These are phyloP conservation scores for Beta corolliflora DNA, from an alignment of 179 eudicot genomes.

Conservation along the genomic window DNA sequence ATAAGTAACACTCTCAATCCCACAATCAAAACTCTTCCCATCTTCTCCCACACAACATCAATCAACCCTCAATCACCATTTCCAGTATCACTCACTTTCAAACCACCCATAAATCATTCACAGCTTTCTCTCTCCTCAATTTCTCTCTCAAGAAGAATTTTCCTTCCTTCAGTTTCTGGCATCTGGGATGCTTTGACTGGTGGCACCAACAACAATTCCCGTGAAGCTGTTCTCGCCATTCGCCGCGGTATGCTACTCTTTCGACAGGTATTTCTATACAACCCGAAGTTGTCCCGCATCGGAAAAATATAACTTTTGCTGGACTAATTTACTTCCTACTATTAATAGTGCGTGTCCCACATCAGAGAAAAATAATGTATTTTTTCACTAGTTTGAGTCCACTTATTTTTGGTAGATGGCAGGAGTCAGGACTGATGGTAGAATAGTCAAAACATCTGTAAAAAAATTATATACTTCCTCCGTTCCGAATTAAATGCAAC, in stretches of 20 bases:
- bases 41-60: constrained; percentile 24
- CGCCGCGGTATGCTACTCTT: constrained; percentile 82
- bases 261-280: constrained; percentile 43
- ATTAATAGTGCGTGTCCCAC: too few relatives aligned
- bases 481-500: too few relatives aligned
- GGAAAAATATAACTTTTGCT: neutral
- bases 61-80: constrained; percentile 18
- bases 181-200: constrained; percentile 76
- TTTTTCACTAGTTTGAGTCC: too few relatives aligned
- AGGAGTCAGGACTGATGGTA: too few relatives aligned
- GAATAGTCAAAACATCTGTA: too few relatives aligned
- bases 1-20: constrained; percentile 20
- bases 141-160: constrained; percentile 42
- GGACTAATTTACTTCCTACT: neutral
- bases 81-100: constrained; percentile 28
- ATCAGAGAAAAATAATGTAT: too few relatives aligned
- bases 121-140: constrained; percentile 18
- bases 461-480: too few relatives aligned
- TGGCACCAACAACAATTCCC: constrained; percentile 32
- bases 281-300: neutral
- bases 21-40: constrained; percentile 18
- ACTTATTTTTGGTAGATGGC: too few relatives aligned
- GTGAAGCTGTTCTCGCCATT: constrained; percentile 55
- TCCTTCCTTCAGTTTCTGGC: constrained; percentile 62
- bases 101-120: constrained; percentile 13